A percentile compares a stretch with the other conserved stretches of the same genome.
These are phyloP conservation scores for Thermomucor indicae-seudaticae DNA, from an alignment of 371 early-diverging fungal genomes.

Conservation along the genomic window DNA sequence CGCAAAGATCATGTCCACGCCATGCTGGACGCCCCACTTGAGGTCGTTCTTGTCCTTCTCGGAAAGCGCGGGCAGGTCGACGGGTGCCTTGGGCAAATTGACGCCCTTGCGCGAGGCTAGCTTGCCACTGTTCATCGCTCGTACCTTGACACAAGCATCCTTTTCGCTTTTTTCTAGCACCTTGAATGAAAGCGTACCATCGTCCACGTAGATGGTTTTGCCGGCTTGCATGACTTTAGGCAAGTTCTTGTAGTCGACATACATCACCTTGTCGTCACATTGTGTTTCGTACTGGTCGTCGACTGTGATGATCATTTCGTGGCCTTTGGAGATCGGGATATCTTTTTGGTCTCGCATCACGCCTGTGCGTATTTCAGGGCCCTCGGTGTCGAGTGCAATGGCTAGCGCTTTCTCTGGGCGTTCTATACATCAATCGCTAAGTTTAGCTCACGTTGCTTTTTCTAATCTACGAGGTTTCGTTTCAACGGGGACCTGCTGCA, in stretches of 20 bases:
- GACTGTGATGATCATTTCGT: constrained; percentile 76
- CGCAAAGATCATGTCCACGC: constrained; percentile 94
- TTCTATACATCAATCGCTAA: constrained; percentile 1
- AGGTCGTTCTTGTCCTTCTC: constrained; percentile 91
- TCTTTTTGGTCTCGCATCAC: constrained; percentile 53
- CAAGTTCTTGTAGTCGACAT: constrained; percentile 84
- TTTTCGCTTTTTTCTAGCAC: constrained; percentile 60
- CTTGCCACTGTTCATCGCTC: constrained; percentile 66
- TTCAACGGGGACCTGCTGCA: constrained; percentile 33
- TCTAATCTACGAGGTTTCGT: background rate
- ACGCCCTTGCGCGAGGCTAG: constrained; percentile 81
- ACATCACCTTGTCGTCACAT: constrained; percentile 71
- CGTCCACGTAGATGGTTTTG: constrained; percentile 80
- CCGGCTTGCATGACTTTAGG: constrained; percentile 72
- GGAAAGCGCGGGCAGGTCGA: constrained; percentile 87
- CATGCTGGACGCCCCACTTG: constrained; percentile 84
- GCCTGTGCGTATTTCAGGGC: constrained; percentile 84
- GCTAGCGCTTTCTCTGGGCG: constrained; percentile 47
- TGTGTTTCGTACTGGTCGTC: constrained; percentile 58
- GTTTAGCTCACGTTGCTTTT: background rate
- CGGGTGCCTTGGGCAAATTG: constrained; percentile 75
- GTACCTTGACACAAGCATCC: constrained; percentile 62
- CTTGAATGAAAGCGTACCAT: constrained; percentile 77
- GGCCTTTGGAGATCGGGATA: constrained; percentile 53
- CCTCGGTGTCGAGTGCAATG: constrained; percentile 87